Conservation (phyloP, 2,329 filamentous ascomycete species). For the Bipolaris bicolor region DNA sequence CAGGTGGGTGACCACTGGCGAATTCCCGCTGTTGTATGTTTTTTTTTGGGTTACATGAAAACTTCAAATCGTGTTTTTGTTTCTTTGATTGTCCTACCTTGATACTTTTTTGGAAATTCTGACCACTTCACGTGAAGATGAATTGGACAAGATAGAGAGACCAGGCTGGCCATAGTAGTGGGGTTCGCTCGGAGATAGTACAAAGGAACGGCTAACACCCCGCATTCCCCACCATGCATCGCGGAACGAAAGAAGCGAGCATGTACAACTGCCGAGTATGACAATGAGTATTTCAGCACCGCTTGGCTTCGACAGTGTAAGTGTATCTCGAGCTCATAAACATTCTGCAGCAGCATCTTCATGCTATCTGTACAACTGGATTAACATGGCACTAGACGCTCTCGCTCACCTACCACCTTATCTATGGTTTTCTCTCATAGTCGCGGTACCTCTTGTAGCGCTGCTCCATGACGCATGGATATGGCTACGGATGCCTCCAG, state of each 20-base stretch:
- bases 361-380: neutral
- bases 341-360: neutral
- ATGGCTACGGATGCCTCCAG: slow-evolving; percentile 53
- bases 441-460: slow-evolving; percentile 33
- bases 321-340: neutral
- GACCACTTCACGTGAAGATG: neutral
- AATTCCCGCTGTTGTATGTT: neutral
- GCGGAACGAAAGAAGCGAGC: slow-evolving; percentile 23
- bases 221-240: slow-evolving; percentile 12
- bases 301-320: slow-evolving; percentile 9
- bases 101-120: neutral
- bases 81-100: no score
- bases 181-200: neutral
- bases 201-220: slow-evolving; percentile 12
- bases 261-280: slow-evolving; percentile 30
- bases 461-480: slow-evolving; percentile 38
- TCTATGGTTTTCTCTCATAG: slow-evolving; percentile 36
- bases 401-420: slow-evolving; percentile 25
- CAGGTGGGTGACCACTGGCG: neutral
- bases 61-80: no score
- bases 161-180: neutral
- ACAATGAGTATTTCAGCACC: slow-evolving; percentile 10
- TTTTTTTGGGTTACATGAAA: neutral
- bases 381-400: slow-evolving; percentile 37
- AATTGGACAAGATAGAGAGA: neutral